A percentile compares a stretch with the other conserved stretches of the same genome.
Evolutionary conservation across 345 rosid species (phyloP).

Genomic region (Stellera chamaejasme): DNA sequence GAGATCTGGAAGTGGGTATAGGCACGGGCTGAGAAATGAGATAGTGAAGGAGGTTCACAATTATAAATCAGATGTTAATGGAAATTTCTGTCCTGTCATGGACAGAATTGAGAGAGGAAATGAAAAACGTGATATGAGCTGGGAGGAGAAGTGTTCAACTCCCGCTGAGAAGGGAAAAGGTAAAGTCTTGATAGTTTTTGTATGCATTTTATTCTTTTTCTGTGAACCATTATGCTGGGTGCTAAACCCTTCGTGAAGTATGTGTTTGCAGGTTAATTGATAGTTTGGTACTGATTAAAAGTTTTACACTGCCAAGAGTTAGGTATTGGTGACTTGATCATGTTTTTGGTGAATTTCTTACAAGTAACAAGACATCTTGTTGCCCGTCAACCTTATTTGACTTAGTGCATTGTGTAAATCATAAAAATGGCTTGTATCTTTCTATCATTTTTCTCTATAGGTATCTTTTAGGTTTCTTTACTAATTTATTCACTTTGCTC

Average conservation of each 20-base stretch:
- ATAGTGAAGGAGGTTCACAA: conserved; percentile 33
- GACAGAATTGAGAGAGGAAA: conserved; percentile 10
- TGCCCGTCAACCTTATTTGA: conserved; percentile 9
- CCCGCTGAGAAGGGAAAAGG: conserved; percentile 53
- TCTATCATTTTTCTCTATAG: no score
- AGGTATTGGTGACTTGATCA: background rate
- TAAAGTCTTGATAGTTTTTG: conserved; percentile 14
- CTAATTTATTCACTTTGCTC: no score
- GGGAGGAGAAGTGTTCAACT: conserved; percentile 25
- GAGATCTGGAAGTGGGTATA: conserved; percentile 46
- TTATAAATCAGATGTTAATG: conserved; percentile 28
- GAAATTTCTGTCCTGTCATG: conserved; percentile 13
- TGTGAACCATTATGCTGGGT: background rate
- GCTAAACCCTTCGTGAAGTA: background rate
- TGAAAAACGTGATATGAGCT: conserved; percentile 17
- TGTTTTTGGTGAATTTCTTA: background rate
- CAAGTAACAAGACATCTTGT: background rate
- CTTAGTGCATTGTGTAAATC: conserved; percentile 1
- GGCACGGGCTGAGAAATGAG: conserved; percentile 31
- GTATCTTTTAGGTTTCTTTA: no score
- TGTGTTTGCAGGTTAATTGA: no score
- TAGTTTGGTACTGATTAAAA: conserved; percentile 4
- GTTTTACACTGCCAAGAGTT: background rate
- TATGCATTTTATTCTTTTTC: background rate
- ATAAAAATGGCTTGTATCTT: conserved; percentile 9